Base-by-base conservation (phyloP, 192 early-diverging fungal genomes). In the Umbelopsis sp. region DNA sequence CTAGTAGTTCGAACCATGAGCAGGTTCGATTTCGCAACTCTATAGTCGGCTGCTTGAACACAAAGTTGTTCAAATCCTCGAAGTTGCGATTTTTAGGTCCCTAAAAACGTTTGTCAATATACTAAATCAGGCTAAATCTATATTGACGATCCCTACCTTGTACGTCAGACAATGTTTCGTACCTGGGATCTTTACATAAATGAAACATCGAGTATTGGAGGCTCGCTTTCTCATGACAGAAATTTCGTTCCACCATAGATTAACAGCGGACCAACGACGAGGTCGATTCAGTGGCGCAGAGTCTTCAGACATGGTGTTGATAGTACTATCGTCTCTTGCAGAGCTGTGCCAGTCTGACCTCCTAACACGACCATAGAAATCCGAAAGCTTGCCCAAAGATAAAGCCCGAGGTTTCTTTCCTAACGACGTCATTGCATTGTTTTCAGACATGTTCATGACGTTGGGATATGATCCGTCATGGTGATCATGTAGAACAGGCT, bases 181-280 rank as follows among this genome's bases (percentile, higher is more conserved):
- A 4, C 84, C 87, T 10, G 91, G 91, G 33, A 95, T 84, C 65
- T 92, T 93, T 75, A 95, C 89, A 76, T 94, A 92, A 21, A 95
- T 84, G 77, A 95, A 95, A 45, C 89, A 90, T 71, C 85, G 86
- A 80, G 92, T 94, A 73, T 91, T 78, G 47, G 88, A 85, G 18
- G 94, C 91, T 4, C 94, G 79, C 51, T 78, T 78, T 74, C 93
- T 91, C 92, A 95, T 94, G 72, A 91, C 55, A 2, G 55, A 35
- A 7, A 61, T 61, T 12, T 61, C 55, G 30, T 61, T 61, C 55
- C 55, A 35, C 55, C 55, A 61, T n/a, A 61, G 25, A 35, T 61
- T 61, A 6, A 61, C 55, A 15, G 55, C 55, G 18, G 55, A 61
- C 55, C 55, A 61, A 15, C 55, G 21, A 8, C 55, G 25, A 7